These are phyloP conservation scores for Pseudopithomyces maydicus DNA, from an alignment of 2,329 filamentous ascomycete species.

Conservation along the genomic window DNA sequence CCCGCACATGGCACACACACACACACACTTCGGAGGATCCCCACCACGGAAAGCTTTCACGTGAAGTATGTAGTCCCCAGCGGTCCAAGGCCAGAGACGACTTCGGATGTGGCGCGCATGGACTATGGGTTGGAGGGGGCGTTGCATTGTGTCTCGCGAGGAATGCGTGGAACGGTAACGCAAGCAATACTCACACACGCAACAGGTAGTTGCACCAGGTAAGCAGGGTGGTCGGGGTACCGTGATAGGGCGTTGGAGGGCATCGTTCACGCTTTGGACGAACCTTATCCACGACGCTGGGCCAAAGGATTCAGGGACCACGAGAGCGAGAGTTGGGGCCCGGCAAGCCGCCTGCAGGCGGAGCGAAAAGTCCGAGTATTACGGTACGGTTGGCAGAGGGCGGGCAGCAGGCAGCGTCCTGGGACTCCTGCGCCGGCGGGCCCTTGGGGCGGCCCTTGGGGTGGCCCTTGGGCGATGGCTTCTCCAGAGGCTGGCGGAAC, in stretches of 20 bases:
- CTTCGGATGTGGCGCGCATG: constrained; percentile 7
- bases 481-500: constrained; percentile 4
- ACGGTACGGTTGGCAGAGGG: constrained; percentile 19
- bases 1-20: constrained; percentile 26
- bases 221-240: constrained; percentile 9
- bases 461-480: not conserved
- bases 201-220: constrained; percentile 29
- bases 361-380: constrained; percentile 32
- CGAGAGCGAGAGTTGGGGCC: constrained; percentile 20
- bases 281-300: constrained; percentile 43
- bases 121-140: constrained; percentile 20
- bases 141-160: constrained; percentile 30
- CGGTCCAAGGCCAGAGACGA: constrained; percentile 11
- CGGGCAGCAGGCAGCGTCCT: not conserved
- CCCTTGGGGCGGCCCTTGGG: not conserved
- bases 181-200: constrained; percentile 30
- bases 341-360: constrained; percentile 22
- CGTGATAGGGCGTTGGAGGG: constrained; percentile 23
- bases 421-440: not conserved
- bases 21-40: constrained; percentile 1
- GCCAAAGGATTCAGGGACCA: constrained; percentile 39
- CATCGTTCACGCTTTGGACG: constrained; percentile 32
- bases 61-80: not conserved
- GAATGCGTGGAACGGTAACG: constrained; percentile 28
- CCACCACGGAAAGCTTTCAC: constrained; percentile 9